These are phyloP conservation scores for Fragaria nilgerrensis DNA, from an alignment of 306 rosid species.

Conservation along the genomic window DNA sequence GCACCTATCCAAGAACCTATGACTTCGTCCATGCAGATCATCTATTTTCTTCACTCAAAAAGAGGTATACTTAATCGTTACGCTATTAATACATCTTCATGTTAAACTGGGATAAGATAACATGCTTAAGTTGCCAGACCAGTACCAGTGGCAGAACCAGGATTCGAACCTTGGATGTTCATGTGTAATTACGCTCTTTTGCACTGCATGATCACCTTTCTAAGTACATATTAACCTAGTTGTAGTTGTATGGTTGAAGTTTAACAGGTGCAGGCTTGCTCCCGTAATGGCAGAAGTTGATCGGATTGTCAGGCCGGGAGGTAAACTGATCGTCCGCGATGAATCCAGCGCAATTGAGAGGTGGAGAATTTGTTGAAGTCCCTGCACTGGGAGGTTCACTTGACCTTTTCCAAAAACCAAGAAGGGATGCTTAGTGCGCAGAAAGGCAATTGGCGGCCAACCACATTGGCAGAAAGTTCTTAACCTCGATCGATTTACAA, in stretches of 20 bases:
- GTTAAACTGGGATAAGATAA: too few species aligned
- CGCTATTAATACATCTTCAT: background rate
- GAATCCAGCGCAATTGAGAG: slow-evolving; percentile 61
- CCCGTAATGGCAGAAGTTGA: slow-evolving; percentile 85
- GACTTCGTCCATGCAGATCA: slow-evolving; percentile 88
- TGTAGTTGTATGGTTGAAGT: slow-evolving; percentile 21
- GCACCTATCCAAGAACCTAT: slow-evolving; percentile 85
- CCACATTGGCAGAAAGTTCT: slow-evolving; percentile 37
- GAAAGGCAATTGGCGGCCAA: slow-evolving; percentile 82
- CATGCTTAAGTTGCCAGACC: too few species aligned
- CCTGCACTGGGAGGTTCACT: slow-evolving; percentile 75
- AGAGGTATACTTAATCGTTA: slow-evolving; percentile 44
- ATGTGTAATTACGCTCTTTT: too few species aligned
- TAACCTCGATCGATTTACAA: slow-evolving; percentile 25
- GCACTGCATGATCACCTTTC: background rate
- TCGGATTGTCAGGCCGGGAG: slow-evolving; percentile 80
- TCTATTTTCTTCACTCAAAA: slow-evolving; percentile 74
- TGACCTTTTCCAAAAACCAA: slow-evolving; percentile 56
- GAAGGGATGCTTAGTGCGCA: slow-evolving; percentile 77
- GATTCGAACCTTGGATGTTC: too few species aligned
- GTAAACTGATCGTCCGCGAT: slow-evolving; percentile 70
- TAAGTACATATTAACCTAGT: background rate
- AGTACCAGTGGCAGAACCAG: too few species aligned
- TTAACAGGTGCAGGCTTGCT: slow-evolving; percentile 67
- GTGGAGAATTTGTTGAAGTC: slow-evolving; percentile 73